Conservation (phyloP, 2,329 filamentous ascomycete species). For the Myriangium duriaei region DNA sequence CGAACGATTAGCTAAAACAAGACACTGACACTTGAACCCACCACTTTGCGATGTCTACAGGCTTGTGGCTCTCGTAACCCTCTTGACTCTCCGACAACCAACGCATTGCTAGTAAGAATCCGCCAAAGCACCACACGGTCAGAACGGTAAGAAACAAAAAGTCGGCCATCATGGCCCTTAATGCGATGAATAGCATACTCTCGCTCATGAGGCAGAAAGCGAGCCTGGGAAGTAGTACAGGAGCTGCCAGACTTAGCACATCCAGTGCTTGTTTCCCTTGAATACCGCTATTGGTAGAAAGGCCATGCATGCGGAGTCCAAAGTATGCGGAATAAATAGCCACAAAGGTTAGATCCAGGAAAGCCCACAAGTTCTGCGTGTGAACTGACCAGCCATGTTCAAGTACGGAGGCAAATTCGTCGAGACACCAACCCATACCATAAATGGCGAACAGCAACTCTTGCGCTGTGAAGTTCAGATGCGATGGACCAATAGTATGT, state of each 20-base stretch:
- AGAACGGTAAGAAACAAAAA: conserved; percentile 67
- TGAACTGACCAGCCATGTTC: conserved; percentile 72
- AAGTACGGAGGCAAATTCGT: conserved; percentile 63
- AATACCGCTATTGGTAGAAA: conserved; percentile 33
- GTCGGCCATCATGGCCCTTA: conserved; percentile 75
- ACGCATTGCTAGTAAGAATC: conserved; percentile 65
- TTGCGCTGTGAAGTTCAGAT: conserved; percentile 29
- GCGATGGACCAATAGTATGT: conserved; percentile 29
- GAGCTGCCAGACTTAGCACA: conserved; percentile 66
- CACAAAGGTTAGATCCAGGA: conserved; percentile 70
- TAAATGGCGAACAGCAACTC: conserved; percentile 63
- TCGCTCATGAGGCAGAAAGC: conserved; percentile 76
- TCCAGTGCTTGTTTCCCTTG: conserved; percentile 58
- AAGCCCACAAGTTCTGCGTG: conserved; percentile 80
- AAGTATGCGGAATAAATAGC: conserved; percentile 59
- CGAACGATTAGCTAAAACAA: neutral
- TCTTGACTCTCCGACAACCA: conserved; percentile 57
- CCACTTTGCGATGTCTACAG: conserved; percentile 70
- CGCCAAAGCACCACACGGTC: conserved; percentile 71
- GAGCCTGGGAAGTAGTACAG: conserved; percentile 63
- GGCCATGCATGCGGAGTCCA: conserved; percentile 53
- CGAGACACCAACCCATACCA: conserved; percentile 64
- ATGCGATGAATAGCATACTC: conserved; percentile 69
- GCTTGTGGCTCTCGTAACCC: conserved; percentile 23
- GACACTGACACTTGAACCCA: too few species aligned